Conservation (phyloP, 768 basidiomycete genomes). For the Boletales sp. region DNA sequence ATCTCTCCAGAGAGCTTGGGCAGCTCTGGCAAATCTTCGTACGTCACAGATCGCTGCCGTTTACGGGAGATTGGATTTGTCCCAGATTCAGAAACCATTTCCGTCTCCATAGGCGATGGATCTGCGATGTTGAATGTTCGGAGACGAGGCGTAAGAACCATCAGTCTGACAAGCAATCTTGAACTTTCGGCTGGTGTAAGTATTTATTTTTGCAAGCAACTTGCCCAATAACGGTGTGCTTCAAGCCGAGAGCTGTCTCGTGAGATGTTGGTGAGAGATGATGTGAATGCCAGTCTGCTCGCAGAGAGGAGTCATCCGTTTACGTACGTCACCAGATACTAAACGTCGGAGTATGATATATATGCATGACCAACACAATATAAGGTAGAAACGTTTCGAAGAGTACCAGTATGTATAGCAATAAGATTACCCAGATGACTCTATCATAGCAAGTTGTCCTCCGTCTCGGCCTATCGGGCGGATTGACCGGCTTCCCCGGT, state of each 20-base stretch:
- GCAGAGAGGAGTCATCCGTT: conserved; percentile 24
- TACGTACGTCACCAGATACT: conserved; percentile 15
- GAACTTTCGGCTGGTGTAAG: conserved; percentile 8
- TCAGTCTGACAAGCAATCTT: conserved; percentile 16
- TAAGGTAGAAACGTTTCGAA: no score
- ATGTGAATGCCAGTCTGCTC: conserved; percentile 8
- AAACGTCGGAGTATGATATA: conserved; percentile 13
- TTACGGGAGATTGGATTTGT: conserved; percentile 32
- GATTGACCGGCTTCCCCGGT: not conserved
- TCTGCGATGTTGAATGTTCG: conserved; percentile 32
- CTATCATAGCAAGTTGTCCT: conserved; percentile 2
- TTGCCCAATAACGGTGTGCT: conserved; percentile 13
- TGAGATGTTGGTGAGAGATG: conserved; percentile 21
- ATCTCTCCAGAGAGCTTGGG: conserved; percentile 52
- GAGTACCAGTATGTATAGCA: conserved; percentile 2
- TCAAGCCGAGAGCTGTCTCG: conserved; percentile 14
- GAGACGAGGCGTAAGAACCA: conserved; percentile 35
- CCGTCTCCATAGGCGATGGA: conserved; percentile 32
- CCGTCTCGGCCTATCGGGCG: not conserved
- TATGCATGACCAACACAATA: not conserved
- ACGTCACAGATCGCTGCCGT: conserved; percentile 34
- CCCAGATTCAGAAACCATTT: conserved; percentile 23
- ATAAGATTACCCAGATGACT: conserved; percentile 10
- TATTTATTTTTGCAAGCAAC: conserved; percentile 18
- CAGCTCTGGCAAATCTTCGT: conserved; percentile 37